Percentiles rank a stretch among this genome's conserved stretches.
Evolutionary conservation across 1,139 yeast species (phyloP).

Genomic region (Pneumocystis wakefieldiae): DNA sequence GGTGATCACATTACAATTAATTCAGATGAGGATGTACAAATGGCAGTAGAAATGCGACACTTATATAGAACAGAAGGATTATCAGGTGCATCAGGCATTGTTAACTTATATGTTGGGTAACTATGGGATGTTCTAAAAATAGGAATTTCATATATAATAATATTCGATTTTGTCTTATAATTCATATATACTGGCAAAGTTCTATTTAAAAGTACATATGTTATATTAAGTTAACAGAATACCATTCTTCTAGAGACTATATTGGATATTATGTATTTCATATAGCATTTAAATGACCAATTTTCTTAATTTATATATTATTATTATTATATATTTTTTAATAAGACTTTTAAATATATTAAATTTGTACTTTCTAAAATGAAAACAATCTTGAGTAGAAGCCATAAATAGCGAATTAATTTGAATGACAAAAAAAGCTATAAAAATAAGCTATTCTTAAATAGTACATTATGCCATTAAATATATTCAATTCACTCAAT

Average conservation of each 20-base stretch:
- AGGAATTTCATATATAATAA: neutral
- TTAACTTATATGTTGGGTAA: neutral
- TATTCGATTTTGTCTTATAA: neutral
- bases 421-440: too few species aligned
- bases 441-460: too few species aligned
- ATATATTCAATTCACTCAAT: neutral
- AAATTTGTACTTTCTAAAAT: neutral
- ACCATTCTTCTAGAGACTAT: neutral
- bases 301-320: neutral
- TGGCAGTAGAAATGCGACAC: slow-evolving; percentile 25
- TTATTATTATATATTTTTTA: neutral
- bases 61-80: slow-evolving; percentile 4
- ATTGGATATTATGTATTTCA: neutral
- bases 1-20: slow-evolving; percentile 83
- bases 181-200: neutral
- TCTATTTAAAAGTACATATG: neutral
- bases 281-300: neutral
- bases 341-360: neutral
- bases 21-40: slow-evolving; percentile 54
- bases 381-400: too few species aligned
- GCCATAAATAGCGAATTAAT: too few species aligned
- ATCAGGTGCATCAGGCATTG: neutral
- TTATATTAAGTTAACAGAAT: neutral
- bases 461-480: too few species aligned
- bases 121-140: neutral